Conservation (phyloP, 495 filamentous ascomycete genomes). For the Melanomma pulvis-pyrius region DNA sequence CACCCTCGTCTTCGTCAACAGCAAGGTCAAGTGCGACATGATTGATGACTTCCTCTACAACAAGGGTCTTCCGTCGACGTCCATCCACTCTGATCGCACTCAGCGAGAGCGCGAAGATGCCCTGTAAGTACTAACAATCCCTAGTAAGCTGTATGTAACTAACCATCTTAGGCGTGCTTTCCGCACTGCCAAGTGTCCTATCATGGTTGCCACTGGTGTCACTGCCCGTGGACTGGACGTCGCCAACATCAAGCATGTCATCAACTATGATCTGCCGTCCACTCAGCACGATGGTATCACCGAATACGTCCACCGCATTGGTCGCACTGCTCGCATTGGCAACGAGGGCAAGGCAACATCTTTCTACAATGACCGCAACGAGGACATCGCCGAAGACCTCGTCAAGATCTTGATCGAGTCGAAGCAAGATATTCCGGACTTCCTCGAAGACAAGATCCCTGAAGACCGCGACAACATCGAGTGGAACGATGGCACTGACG, state of each 20-base stretch:
- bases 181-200: conserved; percentile 68
- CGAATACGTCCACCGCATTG: conserved; percentile 94
- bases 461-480: conserved; percentile 38
- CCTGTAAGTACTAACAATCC: conserved; percentile 57
- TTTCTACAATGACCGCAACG: conserved; percentile 78
- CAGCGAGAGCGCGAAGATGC: conserved; percentile 93
- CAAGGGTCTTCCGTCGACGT: conserved; percentile 73
- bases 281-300: conserved; percentile 77
- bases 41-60: conserved; percentile 89
- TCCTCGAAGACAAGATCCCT: conserved; percentile 57
- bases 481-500: conserved; percentile 43
- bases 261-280: conserved; percentile 87
- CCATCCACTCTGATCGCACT: conserved; percentile 83
- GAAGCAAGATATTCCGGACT: conserved; percentile 76
- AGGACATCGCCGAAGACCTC: conserved; percentile 67
- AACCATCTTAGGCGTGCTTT: conserved; percentile 67
- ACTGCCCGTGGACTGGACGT: conserved; percentile 91
- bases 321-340: conserved; percentile 92
- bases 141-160: conserved; percentile 23
- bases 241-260: conserved; percentile 80
- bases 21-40: conserved; percentile 70
- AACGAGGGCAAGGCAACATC: conserved; percentile 83
- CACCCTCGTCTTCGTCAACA: conserved; percentile 92
- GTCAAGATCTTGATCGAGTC: conserved; percentile 81
- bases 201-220: conserved; percentile 83